Conservation (phyloP, 768 basidiomycete genomes). For the Fistulinella prunicolor region DNA sequence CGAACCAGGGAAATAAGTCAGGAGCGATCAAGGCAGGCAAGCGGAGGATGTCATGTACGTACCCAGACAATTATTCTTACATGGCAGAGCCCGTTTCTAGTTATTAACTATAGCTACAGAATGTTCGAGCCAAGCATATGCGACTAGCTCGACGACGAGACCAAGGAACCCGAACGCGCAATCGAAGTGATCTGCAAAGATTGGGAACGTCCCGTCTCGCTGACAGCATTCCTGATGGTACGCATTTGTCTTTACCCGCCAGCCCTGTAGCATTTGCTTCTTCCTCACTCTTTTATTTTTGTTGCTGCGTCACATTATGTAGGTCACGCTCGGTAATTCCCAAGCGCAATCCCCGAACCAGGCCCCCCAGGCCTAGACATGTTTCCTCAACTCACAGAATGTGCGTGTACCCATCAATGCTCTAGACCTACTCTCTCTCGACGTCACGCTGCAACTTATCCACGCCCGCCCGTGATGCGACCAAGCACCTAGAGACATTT, state of each 20-base stretch:
- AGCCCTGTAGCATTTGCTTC: too few species aligned
- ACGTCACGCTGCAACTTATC: constrained; percentile 87
- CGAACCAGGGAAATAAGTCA: constrained; percentile 4
- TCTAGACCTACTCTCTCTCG: constrained; percentile 87
- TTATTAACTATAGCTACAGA: constrained; percentile 53
- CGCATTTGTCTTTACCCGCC: background rate
- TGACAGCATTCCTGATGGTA: constrained; percentile 35
- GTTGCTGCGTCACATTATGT: background rate
- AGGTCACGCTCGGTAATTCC: constrained; percentile 12
- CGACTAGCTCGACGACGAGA: constrained; percentile 94
- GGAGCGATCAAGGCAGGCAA: constrained; percentile 40
- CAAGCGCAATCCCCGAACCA: background rate
- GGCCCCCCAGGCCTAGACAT: constrained; percentile 30
- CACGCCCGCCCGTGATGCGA: constrained; percentile 87
- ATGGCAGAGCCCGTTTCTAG: constrained; percentile 7
- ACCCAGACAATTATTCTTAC: background rate
- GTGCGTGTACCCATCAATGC: constrained; percentile 20
- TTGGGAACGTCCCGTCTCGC: constrained; percentile 64
- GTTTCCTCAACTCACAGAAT: constrained; percentile 82
- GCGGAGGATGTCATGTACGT: constrained; percentile 85
- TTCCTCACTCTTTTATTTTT: background rate
- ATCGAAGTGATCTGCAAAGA: constrained; percentile 72
- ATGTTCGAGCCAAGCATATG: constrained; percentile 99
- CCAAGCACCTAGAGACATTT: constrained; percentile 93
- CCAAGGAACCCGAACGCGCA: constrained; percentile 70